Evolutionary conservation across 306 rosid genomes (phyloP).

Genomic region (Sophora flavescens): DNA sequence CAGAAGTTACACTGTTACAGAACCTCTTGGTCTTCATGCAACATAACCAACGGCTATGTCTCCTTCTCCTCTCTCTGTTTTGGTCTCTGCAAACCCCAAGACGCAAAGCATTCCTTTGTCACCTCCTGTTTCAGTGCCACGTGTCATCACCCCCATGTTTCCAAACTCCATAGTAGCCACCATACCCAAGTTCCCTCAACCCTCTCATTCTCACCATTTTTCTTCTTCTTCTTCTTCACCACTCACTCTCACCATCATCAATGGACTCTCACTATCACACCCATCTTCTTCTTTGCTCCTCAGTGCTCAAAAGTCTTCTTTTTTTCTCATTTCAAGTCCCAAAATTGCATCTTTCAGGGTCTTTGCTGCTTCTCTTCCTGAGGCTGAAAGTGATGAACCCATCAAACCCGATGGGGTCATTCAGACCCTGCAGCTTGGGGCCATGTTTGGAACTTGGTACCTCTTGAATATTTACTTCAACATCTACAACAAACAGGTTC

Average conservation of each 20-base stretch:
- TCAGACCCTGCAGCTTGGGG: slow-evolving; percentile 60
- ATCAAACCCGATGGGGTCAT: slow-evolving; percentile 33
- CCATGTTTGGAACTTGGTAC: slow-evolving; percentile 80
- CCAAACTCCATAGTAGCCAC: background rate
- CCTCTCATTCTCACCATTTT: background rate
- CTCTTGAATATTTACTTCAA: slow-evolving; percentile 79
- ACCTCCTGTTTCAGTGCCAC: slow-evolving; percentile 18
- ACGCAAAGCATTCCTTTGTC: slow-evolving; percentile 25
- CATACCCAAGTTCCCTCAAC: slow-evolving; percentile 13
- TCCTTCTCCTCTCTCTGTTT: slow-evolving; percentile 20
- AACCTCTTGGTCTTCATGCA: slow-evolving; percentile 36
- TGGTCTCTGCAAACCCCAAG: slow-evolving; percentile 25
- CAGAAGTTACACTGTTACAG: too few species aligned
- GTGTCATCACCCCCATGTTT: background rate
- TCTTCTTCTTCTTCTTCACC: slow-evolving; percentile 2
- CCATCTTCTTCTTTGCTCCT: slow-evolving; percentile 34
- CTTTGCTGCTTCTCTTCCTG: slow-evolving; percentile 55
- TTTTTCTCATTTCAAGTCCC: slow-evolving; percentile 39
- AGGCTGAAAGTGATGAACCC: slow-evolving; percentile 47
- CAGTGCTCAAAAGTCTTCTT: slow-evolving; percentile 36
- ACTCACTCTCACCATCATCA: slow-evolving; percentile 14
- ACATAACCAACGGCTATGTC: slow-evolving; percentile 1
- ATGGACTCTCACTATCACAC: slow-evolving; percentile 36
- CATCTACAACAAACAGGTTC: slow-evolving; percentile 82
- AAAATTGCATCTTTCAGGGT: slow-evolving; percentile 49